Evolutionary conservation across 257 asterid species (phyloP).

Genomic region (Capsicum baccatum): DNA sequence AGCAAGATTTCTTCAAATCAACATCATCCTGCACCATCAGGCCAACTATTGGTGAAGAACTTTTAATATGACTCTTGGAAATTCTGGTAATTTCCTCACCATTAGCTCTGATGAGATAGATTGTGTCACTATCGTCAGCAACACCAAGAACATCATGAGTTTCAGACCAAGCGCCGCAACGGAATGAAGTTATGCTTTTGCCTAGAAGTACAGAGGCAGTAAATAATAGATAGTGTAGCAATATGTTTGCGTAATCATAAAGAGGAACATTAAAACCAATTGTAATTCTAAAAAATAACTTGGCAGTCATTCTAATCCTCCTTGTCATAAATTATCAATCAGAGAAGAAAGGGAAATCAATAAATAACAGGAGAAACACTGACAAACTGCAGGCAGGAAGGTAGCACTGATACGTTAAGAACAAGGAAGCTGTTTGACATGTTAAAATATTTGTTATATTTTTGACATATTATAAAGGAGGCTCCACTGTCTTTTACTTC

Average conservation of each 20-base stretch:
- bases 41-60: slow-evolving; percentile 70
- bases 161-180: slow-evolving; percentile 92
- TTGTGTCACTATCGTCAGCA: slow-evolving; percentile 70
- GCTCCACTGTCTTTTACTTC: not conserved
- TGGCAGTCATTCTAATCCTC: slow-evolving; percentile 4
- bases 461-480: not conserved
- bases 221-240: slow-evolving; percentile 3
- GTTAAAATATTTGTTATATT: not conserved
- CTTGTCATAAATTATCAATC: not conserved
- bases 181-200: slow-evolving; percentile 52
- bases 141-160: slow-evolving; percentile 90
- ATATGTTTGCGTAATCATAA: not conserved
- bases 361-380: slow-evolving; percentile 7
- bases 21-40: slow-evolving; percentile 67
- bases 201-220: slow-evolving; percentile 50
- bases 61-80: slow-evolving; percentile 64
- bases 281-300: not conserved
- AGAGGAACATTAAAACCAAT: slow-evolving; percentile 18
- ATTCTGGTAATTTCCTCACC: slow-evolving; percentile 93
- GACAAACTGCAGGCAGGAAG: slow-evolving; percentile 17
- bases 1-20: slow-evolving; percentile 61
- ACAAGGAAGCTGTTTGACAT: not conserved
- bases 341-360: not conserved
- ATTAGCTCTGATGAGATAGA: slow-evolving; percentile 76
- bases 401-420: not conserved